phyloP scores from a whole-genome alignment of 345 rosid genomes.

The Eucalyptus erythrocorys region DNA sequence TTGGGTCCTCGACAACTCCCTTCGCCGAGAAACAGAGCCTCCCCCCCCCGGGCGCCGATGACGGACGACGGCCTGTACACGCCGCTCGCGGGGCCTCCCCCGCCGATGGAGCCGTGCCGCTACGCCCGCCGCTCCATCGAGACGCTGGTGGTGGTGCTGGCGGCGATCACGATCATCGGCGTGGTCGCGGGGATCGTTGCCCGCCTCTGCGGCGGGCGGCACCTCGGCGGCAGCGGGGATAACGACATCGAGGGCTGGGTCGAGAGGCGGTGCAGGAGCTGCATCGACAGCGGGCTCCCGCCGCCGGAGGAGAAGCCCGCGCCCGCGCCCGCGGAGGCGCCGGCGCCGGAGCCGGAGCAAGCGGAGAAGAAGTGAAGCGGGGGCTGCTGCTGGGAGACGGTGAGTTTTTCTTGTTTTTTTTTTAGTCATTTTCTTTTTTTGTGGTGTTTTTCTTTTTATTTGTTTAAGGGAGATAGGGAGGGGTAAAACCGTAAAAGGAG shows the following conservation, averaged over 20 bases:
- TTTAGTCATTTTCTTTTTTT: neutral
- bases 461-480: neutral
- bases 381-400: neutral
- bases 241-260: constrained; percentile 89
- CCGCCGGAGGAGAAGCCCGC: constrained; percentile 11
- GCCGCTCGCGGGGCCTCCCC: neutral
- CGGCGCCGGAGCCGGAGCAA: constrained; percentile 13
- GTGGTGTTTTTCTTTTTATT: neutral
- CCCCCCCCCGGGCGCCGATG: neutral
- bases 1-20: neutral
- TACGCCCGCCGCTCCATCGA: constrained; percentile 49
- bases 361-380: constrained; percentile 26
- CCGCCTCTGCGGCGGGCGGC: constrained; percentile 67
- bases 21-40: neutral
- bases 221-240: constrained; percentile 52
- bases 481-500: neutral
- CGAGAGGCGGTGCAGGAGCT: constrained; percentile 64
- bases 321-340: constrained; percentile 12
- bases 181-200: constrained; percentile 72
- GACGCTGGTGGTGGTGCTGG: constrained; percentile 71
- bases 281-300: constrained; percentile 78
- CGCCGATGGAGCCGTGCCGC: constrained; percentile 9
- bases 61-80: neutral
- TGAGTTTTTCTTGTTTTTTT: neutral
- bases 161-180: constrained; percentile 60